Evolutionary conservation across 2,329 filamentous ascomycete genomes (phyloP), one percentile per base, ranked within the genome.

Genomic region (Tolypocladium endophyticum): DNA sequence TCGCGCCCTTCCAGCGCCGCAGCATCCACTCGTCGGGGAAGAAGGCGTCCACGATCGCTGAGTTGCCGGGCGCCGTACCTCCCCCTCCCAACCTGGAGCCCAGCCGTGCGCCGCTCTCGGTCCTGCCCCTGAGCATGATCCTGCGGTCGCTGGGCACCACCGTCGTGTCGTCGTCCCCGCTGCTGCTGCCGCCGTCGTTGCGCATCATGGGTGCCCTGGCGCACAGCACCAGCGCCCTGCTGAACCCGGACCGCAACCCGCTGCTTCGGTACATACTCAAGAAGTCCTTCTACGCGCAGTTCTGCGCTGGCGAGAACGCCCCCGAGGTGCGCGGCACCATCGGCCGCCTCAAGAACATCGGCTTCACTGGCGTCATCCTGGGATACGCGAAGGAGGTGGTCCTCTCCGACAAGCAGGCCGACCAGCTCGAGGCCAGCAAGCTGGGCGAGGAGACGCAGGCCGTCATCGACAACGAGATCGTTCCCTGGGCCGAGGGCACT

Each of bases 201-300:
- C 79, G 79, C 58, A 72, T 88, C 61, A 87, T 95, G 74, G 82
- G 79, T 8, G 71, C 81, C 28, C 81, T 95, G 65, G 88, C 92
- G 14, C 81, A 90, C 71, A 86, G 88, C 33, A 82, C 82, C 57
- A 86, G 77, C 60, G 76, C 82, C 1, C 59, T 92, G 0, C 79
- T 94, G 60, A 87, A 87, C 71, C 86, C 91, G 5, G 90, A 95
- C 69, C 79, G 76, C 58, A 96, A 96, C 70, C 84, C 84, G 0
- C 55, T 93, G 1, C 79, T 96, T 20, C 82, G 85, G 52, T 83
- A 78, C 61, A 70, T 92, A 50, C 78, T 96, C 56, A 91, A 92
- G 71, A 83, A 86, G 69, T 95, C 90, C 0, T 92, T 96, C 67
- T 96, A 96, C 71, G 85, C 86, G 30, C 92, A 97, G 68, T 97